Conservation (phyloP, 148 eudicot species). For the Rhododendron ferrugineum region DNA sequence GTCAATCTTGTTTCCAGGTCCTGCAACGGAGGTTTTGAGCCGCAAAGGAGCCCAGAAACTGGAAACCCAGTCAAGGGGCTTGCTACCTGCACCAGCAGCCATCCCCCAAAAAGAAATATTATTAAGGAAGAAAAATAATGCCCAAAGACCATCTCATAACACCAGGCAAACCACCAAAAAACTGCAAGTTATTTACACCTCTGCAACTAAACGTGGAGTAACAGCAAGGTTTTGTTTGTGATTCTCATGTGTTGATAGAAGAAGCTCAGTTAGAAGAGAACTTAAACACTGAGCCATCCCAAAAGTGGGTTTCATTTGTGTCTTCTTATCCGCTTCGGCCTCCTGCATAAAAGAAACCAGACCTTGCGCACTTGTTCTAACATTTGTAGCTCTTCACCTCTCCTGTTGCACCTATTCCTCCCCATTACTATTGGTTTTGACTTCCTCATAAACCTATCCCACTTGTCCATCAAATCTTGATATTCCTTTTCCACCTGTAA, state of each 20-base stretch:
- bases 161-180: neutral
- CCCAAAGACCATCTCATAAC: neutral
- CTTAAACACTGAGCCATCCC: neutral
- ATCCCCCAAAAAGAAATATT: neutral
- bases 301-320: neutral
- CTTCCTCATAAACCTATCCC: neutral
- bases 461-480: neutral
- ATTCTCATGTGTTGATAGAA: neutral
- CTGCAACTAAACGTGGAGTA: neutral
- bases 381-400: neutral
- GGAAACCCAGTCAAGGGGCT: constrained; percentile 4
- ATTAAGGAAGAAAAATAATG: neutral
- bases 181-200: neutral
- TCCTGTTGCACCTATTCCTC: neutral
- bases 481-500: neutral
- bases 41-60: neutral
- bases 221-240: neutral
- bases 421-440: neutral
- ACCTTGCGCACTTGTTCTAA: neutral
- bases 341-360: neutral
- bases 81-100: neutral
- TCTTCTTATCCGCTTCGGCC: neutral
- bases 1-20: neutral
- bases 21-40: neutral
- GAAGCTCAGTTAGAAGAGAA: neutral